These are phyloP conservation scores for Blumeria graminis DNA, from an alignment of 2,329 filamentous ascomycete genomes.

Conservation along the genomic window DNA sequence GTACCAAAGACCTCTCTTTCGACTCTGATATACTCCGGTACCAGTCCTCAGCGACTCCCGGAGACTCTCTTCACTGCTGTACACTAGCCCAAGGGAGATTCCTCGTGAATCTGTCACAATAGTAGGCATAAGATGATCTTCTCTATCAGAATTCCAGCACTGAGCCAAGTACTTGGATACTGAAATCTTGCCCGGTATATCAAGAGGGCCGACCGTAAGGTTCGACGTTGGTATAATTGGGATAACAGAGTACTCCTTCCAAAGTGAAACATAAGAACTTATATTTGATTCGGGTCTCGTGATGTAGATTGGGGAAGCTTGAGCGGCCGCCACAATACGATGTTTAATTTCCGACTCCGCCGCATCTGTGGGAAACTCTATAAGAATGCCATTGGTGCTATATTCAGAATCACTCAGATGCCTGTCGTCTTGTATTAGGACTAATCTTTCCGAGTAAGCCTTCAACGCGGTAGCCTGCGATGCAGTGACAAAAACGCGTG, in stretches of 20 bases:
- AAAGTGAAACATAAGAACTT: slow-evolving; percentile 4
- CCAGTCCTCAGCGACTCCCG: slow-evolving; percentile 63
- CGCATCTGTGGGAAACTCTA: slow-evolving; percentile 13
- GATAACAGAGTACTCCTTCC: slow-evolving; percentile 23
- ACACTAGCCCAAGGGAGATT: slow-evolving; percentile 67
- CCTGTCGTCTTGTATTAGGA: slow-evolving; percentile 19
- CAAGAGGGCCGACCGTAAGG: slow-evolving; percentile 44
- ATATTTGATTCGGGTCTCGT: not conserved
- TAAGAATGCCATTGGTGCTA: slow-evolving; percentile 15
- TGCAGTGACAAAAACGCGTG: slow-evolving; percentile 58
- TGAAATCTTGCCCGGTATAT: slow-evolving; percentile 28
- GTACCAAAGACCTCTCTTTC: slow-evolving; percentile 87
- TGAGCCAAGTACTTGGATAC: slow-evolving; percentile 47
- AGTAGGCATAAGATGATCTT: slow-evolving; percentile 68
- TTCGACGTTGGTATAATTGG: slow-evolving; percentile 49
- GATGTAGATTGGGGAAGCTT: slow-evolving; percentile 12
- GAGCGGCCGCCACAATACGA: slow-evolving; percentile 13
- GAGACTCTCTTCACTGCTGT: slow-evolving; percentile 81
- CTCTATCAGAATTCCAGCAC: slow-evolving; percentile 56
- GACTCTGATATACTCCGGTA: slow-evolving; percentile 72
- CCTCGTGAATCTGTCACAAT: slow-evolving; percentile 78
- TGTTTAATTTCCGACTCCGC: slow-evolving; percentile 14
- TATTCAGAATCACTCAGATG: slow-evolving; percentile 3
- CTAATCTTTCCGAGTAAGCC: slow-evolving; percentile 30
- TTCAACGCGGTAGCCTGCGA: slow-evolving; percentile 37